Evolutionary conservation across 139 green algal genomes (phyloP).

Genomic region (Eudorina sp.): DNA sequence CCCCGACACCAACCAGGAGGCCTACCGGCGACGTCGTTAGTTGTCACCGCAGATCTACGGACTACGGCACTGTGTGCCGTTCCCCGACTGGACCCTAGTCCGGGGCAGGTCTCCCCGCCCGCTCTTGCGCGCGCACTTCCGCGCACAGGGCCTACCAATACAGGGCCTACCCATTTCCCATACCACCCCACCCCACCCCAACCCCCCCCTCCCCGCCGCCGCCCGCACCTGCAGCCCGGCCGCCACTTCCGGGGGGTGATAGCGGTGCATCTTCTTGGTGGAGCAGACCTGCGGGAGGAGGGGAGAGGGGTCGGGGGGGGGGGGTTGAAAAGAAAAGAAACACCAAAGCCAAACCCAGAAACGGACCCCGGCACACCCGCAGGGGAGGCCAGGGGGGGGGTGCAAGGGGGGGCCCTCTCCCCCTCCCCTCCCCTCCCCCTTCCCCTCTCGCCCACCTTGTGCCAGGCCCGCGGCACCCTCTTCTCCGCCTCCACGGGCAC

Average conservation of each 20-base stretch:
- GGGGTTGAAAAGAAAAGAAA: neutral
- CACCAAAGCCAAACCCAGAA: neutral
- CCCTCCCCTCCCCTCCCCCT: too few species aligned
- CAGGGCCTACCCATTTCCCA: neutral
- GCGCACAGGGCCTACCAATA: too few species aligned
- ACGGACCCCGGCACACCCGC: neutral
- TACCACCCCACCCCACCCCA: neutral
- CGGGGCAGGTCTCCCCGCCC: too few species aligned
- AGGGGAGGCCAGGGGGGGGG: too few species aligned
- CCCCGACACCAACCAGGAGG: too few species aligned
- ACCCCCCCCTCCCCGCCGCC: neutral
- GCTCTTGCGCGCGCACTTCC: too few species aligned
- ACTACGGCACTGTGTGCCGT: too few species aligned
- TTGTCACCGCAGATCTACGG: too few species aligned
- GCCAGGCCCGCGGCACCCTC: slow-evolving; percentile 67
- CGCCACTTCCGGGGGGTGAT: slow-evolving; percentile 55
- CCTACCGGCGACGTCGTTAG: too few species aligned
- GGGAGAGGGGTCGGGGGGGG: neutral
- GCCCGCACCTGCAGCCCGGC: slow-evolving; percentile 34
- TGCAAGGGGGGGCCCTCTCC: too few species aligned
- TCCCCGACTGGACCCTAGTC: too few species aligned
- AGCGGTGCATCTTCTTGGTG: slow-evolving; percentile 83
- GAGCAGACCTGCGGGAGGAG: slow-evolving; percentile 64
- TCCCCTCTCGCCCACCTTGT: slow-evolving; percentile 53
- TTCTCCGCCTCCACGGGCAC: slow-evolving; percentile 68